A percentile compares a stretch with the other conserved stretches of the same genome.
Evolutionary conservation across 208 protist genomes (phyloP).

Genomic region (Leishmania aethiopica): DNA sequence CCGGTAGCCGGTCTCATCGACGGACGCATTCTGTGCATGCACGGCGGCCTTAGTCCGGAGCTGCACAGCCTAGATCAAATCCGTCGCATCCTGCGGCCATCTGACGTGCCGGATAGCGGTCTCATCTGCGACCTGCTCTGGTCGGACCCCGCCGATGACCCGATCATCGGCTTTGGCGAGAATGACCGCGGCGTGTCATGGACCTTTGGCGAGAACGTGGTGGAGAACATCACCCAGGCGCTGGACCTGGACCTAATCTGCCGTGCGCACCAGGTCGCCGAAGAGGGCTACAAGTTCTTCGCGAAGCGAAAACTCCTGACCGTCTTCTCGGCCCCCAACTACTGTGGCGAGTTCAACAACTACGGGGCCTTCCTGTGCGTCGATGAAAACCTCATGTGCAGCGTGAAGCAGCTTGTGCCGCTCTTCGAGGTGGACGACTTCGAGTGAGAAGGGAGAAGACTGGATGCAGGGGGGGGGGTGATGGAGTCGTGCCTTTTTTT

Average conservation of each 20-base stretch:
- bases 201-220: slow-evolving; percentile 82
- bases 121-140: slow-evolving; percentile 99
- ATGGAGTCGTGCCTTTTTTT: background rate
- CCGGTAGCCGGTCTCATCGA: slow-evolving; percentile 78
- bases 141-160: slow-evolving; percentile 98
- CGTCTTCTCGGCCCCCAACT: slow-evolving; percentile 88
- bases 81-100: slow-evolving; percentile 55
- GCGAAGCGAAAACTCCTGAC: slow-evolving; percentile 67
- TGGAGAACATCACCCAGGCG: slow-evolving; percentile 87
- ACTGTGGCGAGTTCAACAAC: slow-evolving; percentile 84
- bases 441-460: background rate
- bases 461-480: background rate
- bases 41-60: slow-evolving; percentile 85
- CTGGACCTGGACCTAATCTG: slow-evolving; percentile 99
- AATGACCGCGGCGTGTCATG: slow-evolving; percentile 82
- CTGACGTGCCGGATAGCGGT: slow-evolving; percentile 51
- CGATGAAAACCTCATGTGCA: slow-evolving; percentile 91
- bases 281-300: slow-evolving; percentile 89
- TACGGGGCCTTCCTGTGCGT: slow-evolving; percentile 68
- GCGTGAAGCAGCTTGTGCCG: slow-evolving; percentile 48
- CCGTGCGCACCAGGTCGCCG: slow-evolving; percentile 93
- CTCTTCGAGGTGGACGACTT: slow-evolving; percentile 48
- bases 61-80: slow-evolving; percentile 55
- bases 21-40: slow-evolving; percentile 74
- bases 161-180: slow-evolving; percentile 49